Conservation (phyloP, 495 filamentous ascomycete species). For the Aspergillus bridgeri region DNA sequence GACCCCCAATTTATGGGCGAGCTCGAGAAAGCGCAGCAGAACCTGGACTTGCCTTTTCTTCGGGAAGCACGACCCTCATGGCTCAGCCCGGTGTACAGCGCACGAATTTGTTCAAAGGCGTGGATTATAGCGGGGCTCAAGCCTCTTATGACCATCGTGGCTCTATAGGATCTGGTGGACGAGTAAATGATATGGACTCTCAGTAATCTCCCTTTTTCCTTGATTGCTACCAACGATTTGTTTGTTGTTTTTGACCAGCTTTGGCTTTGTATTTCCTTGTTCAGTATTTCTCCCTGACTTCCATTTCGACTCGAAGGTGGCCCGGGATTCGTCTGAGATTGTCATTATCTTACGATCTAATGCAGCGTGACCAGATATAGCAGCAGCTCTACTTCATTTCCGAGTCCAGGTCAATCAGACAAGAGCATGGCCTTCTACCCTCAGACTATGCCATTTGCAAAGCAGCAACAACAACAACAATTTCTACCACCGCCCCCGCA, state of each 20-base stretch:
- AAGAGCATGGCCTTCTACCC: constrained; percentile 23
- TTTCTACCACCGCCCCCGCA: neutral
- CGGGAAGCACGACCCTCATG: constrained; percentile 19
- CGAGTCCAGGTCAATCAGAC: constrained; percentile 36
- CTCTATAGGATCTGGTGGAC: constrained; percentile 25
- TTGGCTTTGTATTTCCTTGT: neutral
- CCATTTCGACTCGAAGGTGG: neutral
- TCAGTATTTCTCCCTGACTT: constrained; percentile 1
- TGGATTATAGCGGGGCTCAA: constrained; percentile 19
- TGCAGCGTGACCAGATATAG: constrained; percentile 23
- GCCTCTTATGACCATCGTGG: constrained; percentile 24
- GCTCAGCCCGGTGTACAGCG: constrained; percentile 22
- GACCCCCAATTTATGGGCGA: constrained; percentile 18
- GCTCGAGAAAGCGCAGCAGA: constrained; percentile 20
- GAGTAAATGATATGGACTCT: constrained; percentile 36
- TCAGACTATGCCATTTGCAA: constrained; percentile 10
- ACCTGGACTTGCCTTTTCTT: constrained; percentile 24
- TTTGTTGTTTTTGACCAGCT: neutral
- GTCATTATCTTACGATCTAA: constrained; percentile 8
- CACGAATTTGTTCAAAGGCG: constrained; percentile 14
- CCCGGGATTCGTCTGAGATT: neutral
- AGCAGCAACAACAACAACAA: constrained; percentile 4
- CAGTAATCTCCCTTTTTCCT: constrained; percentile 34
- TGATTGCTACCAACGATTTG: neutral
- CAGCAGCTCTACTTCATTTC: constrained; percentile 29